Base-by-base conservation (phyloP, 1,284 basidiomycete species). In the Grifola frondosa region DNA sequence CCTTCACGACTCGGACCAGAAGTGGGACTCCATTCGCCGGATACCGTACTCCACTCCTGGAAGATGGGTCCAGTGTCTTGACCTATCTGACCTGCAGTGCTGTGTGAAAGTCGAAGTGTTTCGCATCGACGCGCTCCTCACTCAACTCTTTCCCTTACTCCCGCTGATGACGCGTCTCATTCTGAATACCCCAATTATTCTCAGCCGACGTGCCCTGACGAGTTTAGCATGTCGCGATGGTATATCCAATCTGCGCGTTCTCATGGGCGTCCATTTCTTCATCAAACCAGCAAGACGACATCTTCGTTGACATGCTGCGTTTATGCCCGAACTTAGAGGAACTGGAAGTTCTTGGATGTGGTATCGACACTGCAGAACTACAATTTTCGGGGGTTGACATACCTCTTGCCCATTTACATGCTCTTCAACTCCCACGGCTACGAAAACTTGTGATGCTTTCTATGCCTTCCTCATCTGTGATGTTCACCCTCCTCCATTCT, bases 31-130 rank as follows among this genome's bases (percentile, higher is more conserved):
- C 42, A 81, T 93, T 46, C 78, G 88, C 40, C 75, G 89, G 31
- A 90, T 90, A 56, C 86, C 87, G 0, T 86, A 85, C 59, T 91
- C 88, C 1, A 75, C 83, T 0, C 91, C 91, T 1, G 91, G 90
- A 20, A 77, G 91, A 57, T 92, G 88, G 85, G 78, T 93, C 4
- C 84, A 82, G 40, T 63, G 63, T 5, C 70, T 94, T 19, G 83
- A 92, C 60, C 65, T 94, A 13, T 81, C 84, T 6, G 65, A 68
- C 21, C 56, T 91, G 30, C 53, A 61, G 15, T 70, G 69, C 49
- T 58, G 57, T 30, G 67, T 73, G 19, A 67, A 69, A 40, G 62
- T 68, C 6, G 74, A 81, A 38, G 66, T 69, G 28, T 70, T 82
- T 28, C 59, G 62, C 9, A 64, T 84, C 29, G 83, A 90, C 64